These are phyloP conservation scores for Debaryomyces hansenii DNA, from an alignment of 805 yeast species.

Conservation along the genomic window DNA sequence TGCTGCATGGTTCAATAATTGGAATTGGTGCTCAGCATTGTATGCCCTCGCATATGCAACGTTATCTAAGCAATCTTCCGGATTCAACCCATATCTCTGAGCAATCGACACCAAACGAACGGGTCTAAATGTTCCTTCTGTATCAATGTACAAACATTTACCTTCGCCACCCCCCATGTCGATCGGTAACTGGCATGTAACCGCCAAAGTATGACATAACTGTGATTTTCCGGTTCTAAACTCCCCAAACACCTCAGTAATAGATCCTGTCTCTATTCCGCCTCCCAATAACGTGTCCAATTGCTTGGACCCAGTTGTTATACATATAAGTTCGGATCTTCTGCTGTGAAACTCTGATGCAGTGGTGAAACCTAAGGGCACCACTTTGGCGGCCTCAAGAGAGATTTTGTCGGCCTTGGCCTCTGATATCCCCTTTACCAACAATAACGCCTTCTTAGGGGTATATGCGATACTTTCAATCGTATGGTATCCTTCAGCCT, in stretches of 20 bases:
- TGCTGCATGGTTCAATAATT: constrained; percentile 84
- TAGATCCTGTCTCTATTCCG: constrained; percentile 95
- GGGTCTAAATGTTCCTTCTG: constrained; percentile 97
- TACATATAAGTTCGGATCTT: constrained; percentile 84
- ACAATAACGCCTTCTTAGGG: constrained; percentile 74
- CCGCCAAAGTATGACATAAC: constrained; percentile 93
- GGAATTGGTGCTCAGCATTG: constrained; percentile 94
- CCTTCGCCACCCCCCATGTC: constrained; percentile 99
- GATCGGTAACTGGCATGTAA: constrained; percentile 92
- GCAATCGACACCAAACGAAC: constrained; percentile 87
- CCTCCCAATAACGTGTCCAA: constrained; percentile 93
- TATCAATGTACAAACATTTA: constrained; percentile 91
- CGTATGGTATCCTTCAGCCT: constrained; percentile 83
- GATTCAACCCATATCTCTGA: constrained; percentile 85
- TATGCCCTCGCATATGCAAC: constrained; percentile 97
- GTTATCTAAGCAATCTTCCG: constrained; percentile 92
- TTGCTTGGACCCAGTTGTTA: constrained; percentile 94
- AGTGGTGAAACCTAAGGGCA: constrained; percentile 96
- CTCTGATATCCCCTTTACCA: constrained; percentile 90
- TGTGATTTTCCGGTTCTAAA: constrained; percentile 98
- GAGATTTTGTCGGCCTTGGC: constrained; percentile 88
- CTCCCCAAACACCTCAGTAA: constrained; percentile 96
- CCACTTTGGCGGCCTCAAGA: constrained; percentile 79
- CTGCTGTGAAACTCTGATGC: constrained; percentile 92
- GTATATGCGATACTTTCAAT: constrained; percentile 93